Conservation (phyloP, 129 eudicot genomes). For the Centella asiatica region DNA sequence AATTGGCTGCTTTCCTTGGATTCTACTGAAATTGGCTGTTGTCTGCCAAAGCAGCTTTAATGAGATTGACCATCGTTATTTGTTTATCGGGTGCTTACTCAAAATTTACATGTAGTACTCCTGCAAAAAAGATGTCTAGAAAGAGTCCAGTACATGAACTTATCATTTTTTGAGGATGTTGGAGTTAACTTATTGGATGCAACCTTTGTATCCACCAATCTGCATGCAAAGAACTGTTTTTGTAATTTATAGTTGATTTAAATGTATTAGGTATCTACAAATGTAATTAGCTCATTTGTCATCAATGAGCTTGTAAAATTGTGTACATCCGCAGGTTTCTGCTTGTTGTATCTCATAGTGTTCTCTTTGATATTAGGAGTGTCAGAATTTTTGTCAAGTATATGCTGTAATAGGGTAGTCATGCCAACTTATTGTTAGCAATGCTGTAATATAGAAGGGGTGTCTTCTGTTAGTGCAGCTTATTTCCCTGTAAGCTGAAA, state of each 20-base stretch:
- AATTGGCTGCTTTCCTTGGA: constrained; percentile 40
- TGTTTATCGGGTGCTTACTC: constrained; percentile 8
- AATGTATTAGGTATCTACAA: constrained; percentile 14
- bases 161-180: neutral
- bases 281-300: constrained; percentile 16
- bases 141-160: constrained; percentile 4
- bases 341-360: neutral
- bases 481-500: constrained; percentile 17
- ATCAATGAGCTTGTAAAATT: constrained; percentile 15
- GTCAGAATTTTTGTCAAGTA: neutral
- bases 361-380: neutral
- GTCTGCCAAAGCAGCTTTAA: constrained; percentile 25
- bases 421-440: constrained; percentile 26
- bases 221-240: constrained; percentile 14
- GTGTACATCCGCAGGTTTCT: neutral
- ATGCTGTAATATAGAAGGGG: constrained; percentile 15
- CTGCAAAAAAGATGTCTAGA: constrained; percentile 15
- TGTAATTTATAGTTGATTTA: constrained; percentile 1
- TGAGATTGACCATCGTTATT: constrained; percentile 14
- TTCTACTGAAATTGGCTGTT: constrained; percentile 43
- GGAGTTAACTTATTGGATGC: constrained; percentile 22
- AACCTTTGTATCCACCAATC: constrained; percentile 18
- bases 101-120: neutral
- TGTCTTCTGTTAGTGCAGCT: neutral
- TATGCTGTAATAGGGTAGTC: constrained; percentile 3